A percentile compares a stretch with the other conserved stretches of the same genome.
These are phyloP conservation scores for Bondarzewia mesenterica DNA, from an alignment of 1,284 basidiomycete species.

Conservation along the genomic window DNA sequence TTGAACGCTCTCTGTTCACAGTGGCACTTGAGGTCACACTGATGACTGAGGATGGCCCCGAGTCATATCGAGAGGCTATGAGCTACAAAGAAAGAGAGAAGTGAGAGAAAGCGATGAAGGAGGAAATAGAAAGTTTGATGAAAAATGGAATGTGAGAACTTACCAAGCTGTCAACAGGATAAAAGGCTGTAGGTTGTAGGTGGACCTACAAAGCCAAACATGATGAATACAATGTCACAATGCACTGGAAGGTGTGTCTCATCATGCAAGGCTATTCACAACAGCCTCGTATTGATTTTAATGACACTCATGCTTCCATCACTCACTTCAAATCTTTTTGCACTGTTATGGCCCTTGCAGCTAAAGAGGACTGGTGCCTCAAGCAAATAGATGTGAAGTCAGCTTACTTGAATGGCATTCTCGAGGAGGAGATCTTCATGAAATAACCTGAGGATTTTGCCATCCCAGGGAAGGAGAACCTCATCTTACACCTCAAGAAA, in stretches of 20 bases:
- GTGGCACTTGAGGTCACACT: background rate
- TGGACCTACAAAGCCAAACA: background rate
- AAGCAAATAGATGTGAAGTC: constrained; percentile 21
- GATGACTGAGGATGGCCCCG: background rate
- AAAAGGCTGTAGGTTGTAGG: background rate
- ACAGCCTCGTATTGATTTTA: constrained; percentile 24
- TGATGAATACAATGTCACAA: background rate
- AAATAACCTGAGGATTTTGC: constrained; percentile 11
- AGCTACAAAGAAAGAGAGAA: background rate
- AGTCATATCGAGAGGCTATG: background rate
- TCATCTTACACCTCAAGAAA: constrained; percentile 7
- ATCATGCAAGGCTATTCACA: constrained; percentile 1
- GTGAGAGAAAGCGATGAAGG: background rate
- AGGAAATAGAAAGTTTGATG: background rate
- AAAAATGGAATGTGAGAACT: background rate
- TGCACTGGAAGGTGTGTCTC: constrained; percentile 6
- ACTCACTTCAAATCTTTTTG: constrained; percentile 19
- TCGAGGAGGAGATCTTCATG: constrained; percentile 16
- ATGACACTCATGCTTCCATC: constrained; percentile 13
- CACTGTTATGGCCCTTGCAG: constrained; percentile 18
- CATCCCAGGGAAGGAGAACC: background rate
- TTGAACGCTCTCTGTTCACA: background rate
- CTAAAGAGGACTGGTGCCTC: constrained; percentile 15
- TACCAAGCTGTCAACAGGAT: background rate
- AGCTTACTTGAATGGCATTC: constrained; percentile 18